Evolutionary conservation across 2,329 filamentous ascomycete species (phyloP).

Genomic region (Penicillium sp.): DNA sequence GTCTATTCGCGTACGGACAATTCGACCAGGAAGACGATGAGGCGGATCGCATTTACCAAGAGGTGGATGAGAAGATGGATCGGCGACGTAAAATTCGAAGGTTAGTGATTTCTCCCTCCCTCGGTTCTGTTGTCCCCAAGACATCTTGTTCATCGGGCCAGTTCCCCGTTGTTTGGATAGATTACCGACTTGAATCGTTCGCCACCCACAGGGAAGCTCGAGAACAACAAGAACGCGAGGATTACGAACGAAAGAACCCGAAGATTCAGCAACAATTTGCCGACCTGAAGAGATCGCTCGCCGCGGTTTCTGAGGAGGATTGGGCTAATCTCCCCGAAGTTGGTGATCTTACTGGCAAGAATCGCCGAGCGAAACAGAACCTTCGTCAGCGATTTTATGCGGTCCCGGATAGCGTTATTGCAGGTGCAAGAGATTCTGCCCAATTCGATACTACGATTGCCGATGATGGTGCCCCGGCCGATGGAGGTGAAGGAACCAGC

Average conservation of each 20-base stretch:
- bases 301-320: slow-evolving; percentile 89
- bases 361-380: slow-evolving; percentile 82
- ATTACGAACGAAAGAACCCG: slow-evolving; percentile 96
- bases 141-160: slow-evolving; percentile 69
- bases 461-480: slow-evolving; percentile 71
- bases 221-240: slow-evolving; percentile 86
- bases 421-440: slow-evolving; percentile 77
- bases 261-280: slow-evolving; percentile 99
- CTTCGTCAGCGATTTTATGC: slow-evolving; percentile 88
- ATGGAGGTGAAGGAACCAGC: slow-evolving; percentile 44
- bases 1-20: slow-evolving; percentile 90
- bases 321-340: slow-evolving; percentile 97
- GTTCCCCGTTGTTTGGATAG: slow-evolving; percentile 68
- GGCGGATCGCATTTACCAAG: slow-evolving; percentile 92
- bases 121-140: slow-evolving; percentile 38
- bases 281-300: slow-evolving; percentile 88
- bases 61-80: slow-evolving; percentile 97
- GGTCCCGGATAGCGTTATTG: slow-evolving; percentile 93
- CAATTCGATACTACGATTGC: slow-evolving; percentile 89
- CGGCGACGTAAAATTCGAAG: slow-evolving; percentile 82
- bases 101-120: slow-evolving; percentile 62
- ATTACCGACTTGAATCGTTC: slow-evolving; percentile 74
- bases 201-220: slow-evolving; percentile 82
- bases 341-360: slow-evolving; percentile 94
- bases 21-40: slow-evolving; percentile 99